Evolutionary conservation across 2,329 filamentous ascomycete genomes (phyloP), one percentile per base, ranked within the genome.

Genomic region (Chaetomiaceae sp.): DNA sequence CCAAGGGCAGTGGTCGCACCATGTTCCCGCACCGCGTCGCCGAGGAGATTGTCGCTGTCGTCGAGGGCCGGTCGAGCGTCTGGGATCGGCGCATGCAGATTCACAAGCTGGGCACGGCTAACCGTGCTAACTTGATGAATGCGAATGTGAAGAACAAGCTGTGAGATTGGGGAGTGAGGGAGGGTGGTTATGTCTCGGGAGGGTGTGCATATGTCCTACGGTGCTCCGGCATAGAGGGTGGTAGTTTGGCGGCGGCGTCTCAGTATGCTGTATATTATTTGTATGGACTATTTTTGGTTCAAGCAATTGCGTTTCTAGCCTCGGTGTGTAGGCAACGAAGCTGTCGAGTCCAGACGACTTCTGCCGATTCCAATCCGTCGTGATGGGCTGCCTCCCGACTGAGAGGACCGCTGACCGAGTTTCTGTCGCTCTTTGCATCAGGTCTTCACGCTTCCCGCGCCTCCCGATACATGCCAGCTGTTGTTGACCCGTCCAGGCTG

Each of bases 21-120:
- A 83, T 85, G 69, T 87, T 95, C 65, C 86, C 90, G 11, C 78
- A 86, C 63, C 80, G 88, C 51, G 80, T 97, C 57, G 91, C 89
- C 1, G 86, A 92, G 67, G 92, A 96, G 78, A 75, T 97, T 56
- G 79, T 97, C 51, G 81, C 87, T 33, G 88, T 97, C 23, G 85
- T 95, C 9, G 91, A 97, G 76, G 94, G 94, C 29, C 82, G 82
- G 64, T 95, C 90, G 61, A 68, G 72, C 22, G 85, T 90, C 43
- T 99, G 94, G 94, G 90, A 95, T 38, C 86, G 83, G 76, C 80
- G 94, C 62, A 78, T 80, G 60, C 72, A 77, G 59, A 73, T 95
- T 52, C 94, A 99, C 73, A 95, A 91, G 80, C 72, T 85, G 62
- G 91, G 83, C 58, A 89, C 91, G 33, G 80, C 83, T 25, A 82